Percentiles rank a stretch among this genome's conserved stretches.
phyloP scores from a whole-genome alignment of 2,329 filamentous ascomycete genomes.

The Cercospora zeae-maydis region DNA sequence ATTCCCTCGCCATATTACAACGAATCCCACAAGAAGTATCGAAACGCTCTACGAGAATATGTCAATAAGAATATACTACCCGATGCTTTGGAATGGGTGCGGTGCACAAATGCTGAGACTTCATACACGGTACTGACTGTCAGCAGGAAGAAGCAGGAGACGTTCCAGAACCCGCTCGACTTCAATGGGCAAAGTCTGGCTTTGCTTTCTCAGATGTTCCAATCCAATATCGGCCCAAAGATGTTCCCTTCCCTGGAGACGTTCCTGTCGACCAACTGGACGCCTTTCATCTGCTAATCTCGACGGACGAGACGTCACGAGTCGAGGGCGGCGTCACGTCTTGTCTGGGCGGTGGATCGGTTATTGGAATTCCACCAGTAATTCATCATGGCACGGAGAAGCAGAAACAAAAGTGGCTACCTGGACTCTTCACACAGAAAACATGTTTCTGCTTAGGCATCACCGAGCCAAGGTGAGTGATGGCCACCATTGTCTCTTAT shows the following conservation, averaged over 20 bases:
- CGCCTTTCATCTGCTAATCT: slow-evolving; percentile 49
- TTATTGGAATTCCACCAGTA: slow-evolving; percentile 62
- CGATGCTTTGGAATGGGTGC: slow-evolving; percentile 56
- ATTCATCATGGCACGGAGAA: slow-evolving; percentile 59
- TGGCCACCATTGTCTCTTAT: background rate
- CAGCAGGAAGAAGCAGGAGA: slow-evolving; percentile 47
- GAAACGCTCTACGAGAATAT: slow-evolving; percentile 56
- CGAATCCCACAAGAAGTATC: slow-evolving; percentile 57
- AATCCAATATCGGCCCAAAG: slow-evolving; percentile 41
- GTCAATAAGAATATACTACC: slow-evolving; percentile 56
- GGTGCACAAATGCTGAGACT: background rate
- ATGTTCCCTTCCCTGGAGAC: slow-evolving; percentile 44
- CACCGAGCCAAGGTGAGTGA: slow-evolving; percentile 52
- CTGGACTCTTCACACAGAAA: slow-evolving; percentile 56
- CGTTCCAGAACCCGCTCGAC: slow-evolving; percentile 46
- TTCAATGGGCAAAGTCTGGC: slow-evolving; percentile 42
- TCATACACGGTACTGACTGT: background rate
- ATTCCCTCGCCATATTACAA: slow-evolving; percentile 62
- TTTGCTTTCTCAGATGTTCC: slow-evolving; percentile 46
- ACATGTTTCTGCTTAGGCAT: slow-evolving; percentile 62
- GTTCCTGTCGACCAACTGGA: slow-evolving; percentile 52
- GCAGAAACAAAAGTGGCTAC: slow-evolving; percentile 59
- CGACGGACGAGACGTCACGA: slow-evolving; percentile 33
- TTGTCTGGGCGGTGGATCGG: slow-evolving; percentile 57
- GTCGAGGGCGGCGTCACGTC: slow-evolving; percentile 52